A percentile compares a stretch with the other conserved stretches of the same genome.
Conservation (phyloP, 208 protist species). For the Leishmania tarentolae region DNA sequence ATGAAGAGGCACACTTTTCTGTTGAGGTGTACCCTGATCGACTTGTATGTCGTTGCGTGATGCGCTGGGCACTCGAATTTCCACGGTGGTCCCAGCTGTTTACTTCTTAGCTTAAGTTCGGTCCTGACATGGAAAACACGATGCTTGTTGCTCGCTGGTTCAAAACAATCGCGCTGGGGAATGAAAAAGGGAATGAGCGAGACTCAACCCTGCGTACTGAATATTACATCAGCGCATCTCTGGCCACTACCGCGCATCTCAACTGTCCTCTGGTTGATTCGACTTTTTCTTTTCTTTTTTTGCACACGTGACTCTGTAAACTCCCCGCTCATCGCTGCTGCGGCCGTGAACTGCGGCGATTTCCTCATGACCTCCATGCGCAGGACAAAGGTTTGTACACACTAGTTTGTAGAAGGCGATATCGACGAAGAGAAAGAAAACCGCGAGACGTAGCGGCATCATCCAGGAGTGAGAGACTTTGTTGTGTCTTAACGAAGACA, state of each 20-base stretch:
- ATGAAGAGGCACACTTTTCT: neutral
- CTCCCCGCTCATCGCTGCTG: neutral
- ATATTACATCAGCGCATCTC: neutral
- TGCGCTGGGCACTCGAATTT: neutral
- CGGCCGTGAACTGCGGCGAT: neutral
- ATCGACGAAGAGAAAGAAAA: neutral
- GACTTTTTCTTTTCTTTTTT: neutral
- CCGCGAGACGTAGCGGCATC: neutral
- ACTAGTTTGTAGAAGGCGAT: neutral
- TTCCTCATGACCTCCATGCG: neutral
- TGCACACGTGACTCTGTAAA: neutral
- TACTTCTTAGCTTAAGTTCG: no score
- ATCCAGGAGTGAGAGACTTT: no score
- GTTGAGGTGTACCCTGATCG: no score
- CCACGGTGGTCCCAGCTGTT: neutral
- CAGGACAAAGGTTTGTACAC: neutral
- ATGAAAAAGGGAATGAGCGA: neutral
- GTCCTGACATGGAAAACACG: neutral
- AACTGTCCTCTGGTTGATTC: neutral
- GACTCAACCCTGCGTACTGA: neutral
- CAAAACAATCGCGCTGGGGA: neutral
- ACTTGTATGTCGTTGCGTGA: neutral
- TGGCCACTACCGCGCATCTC: neutral
- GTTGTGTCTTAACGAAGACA: neutral
- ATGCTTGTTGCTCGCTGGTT: neutral